Evolutionary conservation across 768 basidiomycete species (phyloP), one percentile per base, ranked within the genome.

Genomic region (Imleria badia): DNA sequence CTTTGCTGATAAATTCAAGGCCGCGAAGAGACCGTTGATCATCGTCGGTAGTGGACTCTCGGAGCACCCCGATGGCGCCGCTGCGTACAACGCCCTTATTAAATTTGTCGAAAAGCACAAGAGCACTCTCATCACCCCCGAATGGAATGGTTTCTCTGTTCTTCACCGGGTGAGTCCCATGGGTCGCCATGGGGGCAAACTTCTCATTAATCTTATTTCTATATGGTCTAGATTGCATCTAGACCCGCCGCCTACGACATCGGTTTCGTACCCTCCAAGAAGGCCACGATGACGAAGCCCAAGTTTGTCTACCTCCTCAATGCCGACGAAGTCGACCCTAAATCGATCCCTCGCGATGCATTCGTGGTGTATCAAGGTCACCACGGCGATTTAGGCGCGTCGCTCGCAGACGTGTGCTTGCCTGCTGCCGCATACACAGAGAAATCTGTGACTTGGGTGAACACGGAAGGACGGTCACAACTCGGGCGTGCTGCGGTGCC

Each of bases 321-420:
- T 70, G 94, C 97, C 8, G 97, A 99, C 65, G 95, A 98, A 66
- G 73, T 98, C 50, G 85, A 94, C 69, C 89, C 93, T 38, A 81
- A 84, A 46, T 83, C 88, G 4, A 95, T 99, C 55, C 95, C 97
- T 30, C 76, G 82, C 52, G 83, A 93, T 63, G 94, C 96, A 4
- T 98, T 98, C 65, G 95, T 98, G 43, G 96, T 99, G 14, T 99
- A 99, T 72, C 97, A 98, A 66, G 97, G 97, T 34, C 95, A 98
- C 71, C 97, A 99, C 67, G 97, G 97, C 63, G 97, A 99, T 70
- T 78, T 92, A 51, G 96, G 97, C 34, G 97, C 97, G 3, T 91
- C 94, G 64, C 85, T 94, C 22, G 97, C 97, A n/a, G 97, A 99
- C 67, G 94, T 98, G 54, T 92, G 91, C 70, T 76, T 98, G 17